Conservation (phyloP, 805 yeast species). For the Yamadazyma paraphyllophila region DNA sequence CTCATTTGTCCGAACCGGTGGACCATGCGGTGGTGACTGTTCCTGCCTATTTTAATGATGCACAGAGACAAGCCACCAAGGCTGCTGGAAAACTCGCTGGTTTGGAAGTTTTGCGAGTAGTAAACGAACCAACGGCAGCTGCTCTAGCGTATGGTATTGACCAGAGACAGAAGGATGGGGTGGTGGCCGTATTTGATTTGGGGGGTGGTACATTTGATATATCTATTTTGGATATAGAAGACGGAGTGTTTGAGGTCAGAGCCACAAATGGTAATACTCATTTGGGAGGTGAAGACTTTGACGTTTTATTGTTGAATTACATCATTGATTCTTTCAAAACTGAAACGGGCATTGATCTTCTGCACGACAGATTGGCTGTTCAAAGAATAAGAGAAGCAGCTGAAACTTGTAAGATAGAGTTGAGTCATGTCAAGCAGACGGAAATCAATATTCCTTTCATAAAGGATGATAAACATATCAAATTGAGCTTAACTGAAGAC, state of each 20-base stretch:
- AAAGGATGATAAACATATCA: conserved; percentile 58
- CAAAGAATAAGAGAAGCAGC: conserved; percentile 80
- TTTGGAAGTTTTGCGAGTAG: conserved; percentile 67
- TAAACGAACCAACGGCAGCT: conserved; percentile 85
- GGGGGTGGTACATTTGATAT: conserved; percentile 89
- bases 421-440: conserved; percentile 62
- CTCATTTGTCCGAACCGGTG: conserved; percentile 45
- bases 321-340: conserved; percentile 57
- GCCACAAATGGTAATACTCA: conserved; percentile 85
- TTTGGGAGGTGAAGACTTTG: conserved; percentile 85
- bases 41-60: conserved; percentile 80
- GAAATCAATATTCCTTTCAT: conserved; percentile 71
- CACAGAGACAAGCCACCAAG: conserved; percentile 81
- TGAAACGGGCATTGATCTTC: conserved; percentile 50
- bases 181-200: conserved; percentile 64
- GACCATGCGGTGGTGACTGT: conserved; percentile 80
- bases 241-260: conserved; percentile 77
- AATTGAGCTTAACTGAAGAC: conserved; percentile 57
- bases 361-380: conserved; percentile 53
- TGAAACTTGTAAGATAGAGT: conserved; percentile 71
- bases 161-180: conserved; percentile 48
- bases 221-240: conserved; percentile 73
- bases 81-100: conserved; percentile 77
- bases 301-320: conserved; percentile 57
- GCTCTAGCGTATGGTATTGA: conserved; percentile 80